A percentile compares a stretch with the other conserved stretches of the same genome.
Evolutionary conservation across 441 rosid species (phyloP).

Genomic region (Eruca vesicaria): DNA sequence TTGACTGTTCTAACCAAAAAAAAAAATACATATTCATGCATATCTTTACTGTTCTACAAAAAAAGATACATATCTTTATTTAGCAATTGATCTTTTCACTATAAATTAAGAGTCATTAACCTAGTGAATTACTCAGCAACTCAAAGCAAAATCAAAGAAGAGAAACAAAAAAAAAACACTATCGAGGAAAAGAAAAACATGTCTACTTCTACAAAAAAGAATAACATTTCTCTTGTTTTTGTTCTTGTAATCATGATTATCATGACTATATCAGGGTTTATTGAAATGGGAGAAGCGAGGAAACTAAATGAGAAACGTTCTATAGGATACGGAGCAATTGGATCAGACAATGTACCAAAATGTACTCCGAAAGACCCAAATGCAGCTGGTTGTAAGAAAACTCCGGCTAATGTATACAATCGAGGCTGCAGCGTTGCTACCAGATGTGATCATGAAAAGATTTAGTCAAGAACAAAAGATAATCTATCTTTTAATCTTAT

Average conservation of each 20-base stretch:
- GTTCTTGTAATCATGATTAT: neutral
- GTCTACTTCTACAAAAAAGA: neutral
- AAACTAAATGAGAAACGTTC: neutral
- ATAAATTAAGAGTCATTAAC: neutral
- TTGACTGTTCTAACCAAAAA: neutral
- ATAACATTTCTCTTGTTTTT: neutral
- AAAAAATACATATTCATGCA: no score
- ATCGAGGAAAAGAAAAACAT: neutral
- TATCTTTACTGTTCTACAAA: neutral
- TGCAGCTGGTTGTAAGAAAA: neutral
- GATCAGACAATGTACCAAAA: neutral
- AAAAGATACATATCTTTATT: neutral
- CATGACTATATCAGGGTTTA: neutral
- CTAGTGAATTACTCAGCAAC: neutral
- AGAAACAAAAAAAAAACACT: neutral
- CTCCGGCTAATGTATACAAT: neutral
- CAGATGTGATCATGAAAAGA: neutral
- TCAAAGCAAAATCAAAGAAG: neutral
- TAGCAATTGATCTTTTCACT: neutral
- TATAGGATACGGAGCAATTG: neutral
- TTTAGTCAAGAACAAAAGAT: neutral
- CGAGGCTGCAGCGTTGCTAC: neutral
- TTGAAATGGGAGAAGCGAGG: neutral
- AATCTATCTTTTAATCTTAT: neutral
- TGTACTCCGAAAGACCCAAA: neutral